These are phyloP conservation scores for Picea abies DNA, from an alignment of 83 land plant species.

Conservation along the genomic window DNA sequence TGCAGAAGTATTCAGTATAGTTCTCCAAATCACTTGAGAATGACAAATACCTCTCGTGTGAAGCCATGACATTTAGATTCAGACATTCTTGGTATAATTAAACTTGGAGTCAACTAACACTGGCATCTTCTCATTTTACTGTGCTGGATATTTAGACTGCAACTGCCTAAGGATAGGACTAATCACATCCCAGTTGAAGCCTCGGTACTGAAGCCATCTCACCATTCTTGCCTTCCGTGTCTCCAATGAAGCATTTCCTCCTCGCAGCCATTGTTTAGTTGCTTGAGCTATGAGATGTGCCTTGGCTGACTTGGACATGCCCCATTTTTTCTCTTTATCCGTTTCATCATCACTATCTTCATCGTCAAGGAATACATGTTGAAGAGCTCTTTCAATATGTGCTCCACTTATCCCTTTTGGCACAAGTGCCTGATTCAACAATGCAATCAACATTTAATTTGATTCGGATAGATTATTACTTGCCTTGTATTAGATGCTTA, in stretches of 20 bases:
- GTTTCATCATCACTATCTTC: constrained; percentile 24
- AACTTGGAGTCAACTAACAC: neutral
- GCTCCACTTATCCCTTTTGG: constrained; percentile 55
- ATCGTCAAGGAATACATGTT: constrained; percentile 40
- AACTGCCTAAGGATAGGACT: constrained; percentile 50
- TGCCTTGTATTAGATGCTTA: neutral
- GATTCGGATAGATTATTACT: neutral
- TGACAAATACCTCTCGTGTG: neutral
- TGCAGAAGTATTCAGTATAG: neutral
- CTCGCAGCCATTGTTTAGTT: constrained; percentile 68
- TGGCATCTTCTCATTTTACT: neutral
- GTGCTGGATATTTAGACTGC: constrained; percentile 28
- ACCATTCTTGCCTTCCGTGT: constrained; percentile 66
- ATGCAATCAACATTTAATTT: neutral
- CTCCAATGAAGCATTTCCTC: constrained; percentile 43
- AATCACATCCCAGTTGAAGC: constrained; percentile 74
- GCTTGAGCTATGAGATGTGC: constrained; percentile 66
- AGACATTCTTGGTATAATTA: neutral
- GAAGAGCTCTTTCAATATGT: constrained; percentile 50
- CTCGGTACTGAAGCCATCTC: constrained; percentile 88
- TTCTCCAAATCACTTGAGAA: neutral
- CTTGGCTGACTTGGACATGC: constrained; percentile 57
- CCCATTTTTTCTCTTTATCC: constrained; percentile 35
- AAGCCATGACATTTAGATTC: neutral
- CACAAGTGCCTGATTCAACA: constrained; percentile 57